A percentile compares a stretch with the other conserved stretches of the same genome.
Conservation (phyloP, 129 eudicot genomes). For the Escallonia rubra region DNA sequence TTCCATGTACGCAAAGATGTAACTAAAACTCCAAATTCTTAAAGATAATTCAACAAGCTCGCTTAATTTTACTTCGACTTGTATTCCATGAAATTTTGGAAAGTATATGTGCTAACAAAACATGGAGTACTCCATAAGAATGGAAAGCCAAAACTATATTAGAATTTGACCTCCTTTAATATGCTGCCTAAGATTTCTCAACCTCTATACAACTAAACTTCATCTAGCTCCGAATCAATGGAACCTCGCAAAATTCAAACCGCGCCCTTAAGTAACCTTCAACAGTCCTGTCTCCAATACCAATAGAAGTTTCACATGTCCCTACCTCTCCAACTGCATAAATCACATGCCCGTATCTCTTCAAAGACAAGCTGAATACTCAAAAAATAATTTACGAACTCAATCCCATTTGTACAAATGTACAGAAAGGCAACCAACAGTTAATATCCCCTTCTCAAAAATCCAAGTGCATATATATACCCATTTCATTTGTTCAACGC, state of each 20-base stretch:
- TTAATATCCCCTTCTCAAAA: conserved; percentile 23
- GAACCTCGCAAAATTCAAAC: conserved; percentile 28
- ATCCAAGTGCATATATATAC: conserved; percentile 6
- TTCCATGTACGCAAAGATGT: background rate
- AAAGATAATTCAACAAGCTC: background rate
- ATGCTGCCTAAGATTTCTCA: conserved; percentile 9
- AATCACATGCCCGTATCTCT: conserved; percentile 24
- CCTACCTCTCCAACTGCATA: conserved; percentile 23
- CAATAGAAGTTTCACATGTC: conserved; percentile 11
- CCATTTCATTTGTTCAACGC: background rate
- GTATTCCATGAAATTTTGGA: background rate
- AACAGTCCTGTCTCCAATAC: conserved; percentile 7
- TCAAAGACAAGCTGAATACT: conserved; percentile 29
- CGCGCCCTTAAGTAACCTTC: conserved; percentile 31
- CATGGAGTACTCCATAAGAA: conserved; percentile 11
- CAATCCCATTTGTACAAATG: conserved; percentile 59
- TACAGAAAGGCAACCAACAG: conserved; percentile 30
- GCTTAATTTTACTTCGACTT: background rate
- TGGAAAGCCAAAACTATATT: conserved; percentile 13
- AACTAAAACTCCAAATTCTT: background rate
- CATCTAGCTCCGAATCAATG: conserved; percentile 9
- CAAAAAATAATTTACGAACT: conserved; percentile 21
- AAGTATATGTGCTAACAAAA: conserved; percentile 6
- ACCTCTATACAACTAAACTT: conserved; percentile 16
- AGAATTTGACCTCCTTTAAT: conserved; percentile 7